A percentile compares a stretch with the other conserved stretches of the same genome.
Evolutionary conservation across 2,329 filamentous ascomycete species (phyloP).

Genomic region (Tolypocladium capitatum): DNA sequence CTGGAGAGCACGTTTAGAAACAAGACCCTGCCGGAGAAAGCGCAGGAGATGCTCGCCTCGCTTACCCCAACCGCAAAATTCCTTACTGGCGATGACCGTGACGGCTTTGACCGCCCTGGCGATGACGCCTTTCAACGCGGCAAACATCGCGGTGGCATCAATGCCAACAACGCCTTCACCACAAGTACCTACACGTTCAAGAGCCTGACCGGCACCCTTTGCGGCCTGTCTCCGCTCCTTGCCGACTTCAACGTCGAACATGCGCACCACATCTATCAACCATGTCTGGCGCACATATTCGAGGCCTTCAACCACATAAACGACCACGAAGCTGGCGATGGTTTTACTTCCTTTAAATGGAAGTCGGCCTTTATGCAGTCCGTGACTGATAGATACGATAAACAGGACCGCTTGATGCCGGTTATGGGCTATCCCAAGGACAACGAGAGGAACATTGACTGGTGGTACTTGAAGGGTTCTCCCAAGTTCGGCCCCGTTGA

Average conservation of each 20-base stretch:
- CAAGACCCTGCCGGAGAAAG: conserved; percentile 17
- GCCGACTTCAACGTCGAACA: conserved; percentile 30
- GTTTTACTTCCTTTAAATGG: conserved; percentile 17
- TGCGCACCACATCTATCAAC: conserved; percentile 28
- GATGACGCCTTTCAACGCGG: too few relatives aligned
- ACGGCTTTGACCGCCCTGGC: conserved; percentile 19
- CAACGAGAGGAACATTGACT: too few relatives aligned
- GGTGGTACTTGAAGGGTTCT: conserved; percentile 16
- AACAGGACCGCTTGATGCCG: conserved; percentile 17
- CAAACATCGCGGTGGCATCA: conserved; percentile 24
- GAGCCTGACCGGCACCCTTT: conserved; percentile 26
- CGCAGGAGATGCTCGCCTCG: conserved; percentile 13
- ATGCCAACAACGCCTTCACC: conserved; percentile 24
- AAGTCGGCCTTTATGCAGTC: conserved; percentile 20
- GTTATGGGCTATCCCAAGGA: conserved; percentile 16
- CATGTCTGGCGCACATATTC: conserved; percentile 27
- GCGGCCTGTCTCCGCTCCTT: conserved; percentile 26
- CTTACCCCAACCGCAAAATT: conserved; percentile 19
- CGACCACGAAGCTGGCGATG: too few relatives aligned
- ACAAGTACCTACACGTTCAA: conserved; percentile 30
- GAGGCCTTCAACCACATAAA: conserved; percentile 21
- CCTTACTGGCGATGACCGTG: conserved; percentile 20
- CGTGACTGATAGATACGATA: conserved; percentile 19
- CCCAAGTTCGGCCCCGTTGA: conserved; percentile 17
- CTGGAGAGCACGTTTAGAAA: conserved; percentile 18